A percentile compares a stretch with the other conserved stretches of the same genome.
Evolutionary conservation across 495 filamentous ascomycete species (phyloP).

Genomic region (Penicillium angulare): DNA sequence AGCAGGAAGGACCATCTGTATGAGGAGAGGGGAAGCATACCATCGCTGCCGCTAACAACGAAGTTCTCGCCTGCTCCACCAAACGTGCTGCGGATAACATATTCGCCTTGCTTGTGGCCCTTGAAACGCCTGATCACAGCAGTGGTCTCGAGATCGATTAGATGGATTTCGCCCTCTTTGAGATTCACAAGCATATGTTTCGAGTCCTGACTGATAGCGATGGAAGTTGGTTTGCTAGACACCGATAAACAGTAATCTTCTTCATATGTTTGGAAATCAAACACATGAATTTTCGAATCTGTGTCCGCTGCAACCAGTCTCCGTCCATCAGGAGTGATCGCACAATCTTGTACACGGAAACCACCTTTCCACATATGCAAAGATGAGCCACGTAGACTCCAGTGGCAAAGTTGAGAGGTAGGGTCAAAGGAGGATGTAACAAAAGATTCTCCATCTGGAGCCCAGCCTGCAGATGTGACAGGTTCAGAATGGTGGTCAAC

Average conservation of each 20-base stretch:
- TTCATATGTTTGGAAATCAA: constrained; percentile 70
- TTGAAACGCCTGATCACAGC: constrained; percentile 69
- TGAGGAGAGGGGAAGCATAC: constrained; percentile 40
- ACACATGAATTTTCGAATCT: constrained; percentile 71
- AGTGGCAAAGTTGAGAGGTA: constrained; percentile 62
- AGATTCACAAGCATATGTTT: constrained; percentile 79
- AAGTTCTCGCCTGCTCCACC: constrained; percentile 91
- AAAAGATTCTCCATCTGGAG: constrained; percentile 72
- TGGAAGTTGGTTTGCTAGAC: constrained; percentile 65
- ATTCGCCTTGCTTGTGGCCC: constrained; percentile 69
- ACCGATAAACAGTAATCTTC: constrained; percentile 71
- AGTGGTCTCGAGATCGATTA: constrained; percentile 73
- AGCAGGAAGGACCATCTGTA: constrained; percentile 5
- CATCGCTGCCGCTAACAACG: constrained; percentile 87
- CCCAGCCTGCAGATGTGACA: constrained; percentile 85
- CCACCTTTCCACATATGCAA: constrained; percentile 63
- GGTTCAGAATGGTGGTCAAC: constrained; percentile 72
- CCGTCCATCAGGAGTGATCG: constrained; percentile 74
- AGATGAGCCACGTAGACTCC: constrained; percentile 55
- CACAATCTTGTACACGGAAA: constrained; percentile 80
- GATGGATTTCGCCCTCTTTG: constrained; percentile 66
- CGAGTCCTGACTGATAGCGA: constrained; percentile 80
- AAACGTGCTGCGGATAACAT: constrained; percentile 76
- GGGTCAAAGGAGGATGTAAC: constrained; percentile 78
- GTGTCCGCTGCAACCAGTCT: constrained; percentile 76